Evolutionary conservation across 805 yeast species (phyloP).

Genomic region (Ogataea ramenticola): DNA sequence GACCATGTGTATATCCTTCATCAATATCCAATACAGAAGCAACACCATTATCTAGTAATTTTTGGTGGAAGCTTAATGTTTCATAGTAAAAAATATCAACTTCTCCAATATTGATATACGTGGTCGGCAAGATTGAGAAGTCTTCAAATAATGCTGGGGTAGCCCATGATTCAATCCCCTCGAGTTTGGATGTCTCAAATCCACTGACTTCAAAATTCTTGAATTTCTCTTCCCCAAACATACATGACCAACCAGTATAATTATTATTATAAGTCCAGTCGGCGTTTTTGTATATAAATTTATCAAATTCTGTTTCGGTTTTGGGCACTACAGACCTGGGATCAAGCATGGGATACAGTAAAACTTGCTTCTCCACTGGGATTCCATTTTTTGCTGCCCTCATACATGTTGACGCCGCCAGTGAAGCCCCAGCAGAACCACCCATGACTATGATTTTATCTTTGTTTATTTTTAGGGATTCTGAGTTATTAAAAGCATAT

Average conservation of each 20-base stretch:
- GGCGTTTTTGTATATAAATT: background rate
- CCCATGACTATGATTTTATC: slow-evolving; percentile 35
- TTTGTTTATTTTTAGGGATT: slow-evolving; percentile 21
- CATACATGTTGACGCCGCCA: slow-evolving; percentile 19
- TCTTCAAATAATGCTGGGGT: background rate
- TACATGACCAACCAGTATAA: slow-evolving; percentile 1
- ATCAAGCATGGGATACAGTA: slow-evolving; percentile 2
- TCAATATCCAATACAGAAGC: background rate
- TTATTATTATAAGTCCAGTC: slow-evolving; percentile 1
- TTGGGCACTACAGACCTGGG: background rate
- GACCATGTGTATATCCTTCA: background rate
- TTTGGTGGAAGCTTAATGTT: background rate
- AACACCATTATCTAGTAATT: background rate
- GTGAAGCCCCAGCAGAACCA: slow-evolving; percentile 39
- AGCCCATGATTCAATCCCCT: background rate
- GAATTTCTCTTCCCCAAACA: background rate
- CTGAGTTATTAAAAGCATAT: slow-evolving; percentile 21
- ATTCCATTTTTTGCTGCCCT: background rate
- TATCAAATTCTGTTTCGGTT: background rate
- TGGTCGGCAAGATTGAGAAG: background rate
- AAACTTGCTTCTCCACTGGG: background rate
- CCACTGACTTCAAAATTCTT: background rate
- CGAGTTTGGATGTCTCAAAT: background rate
- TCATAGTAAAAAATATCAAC: slow-evolving; percentile 1
- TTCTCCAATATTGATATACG: slow-evolving; percentile 1